Conservation (phyloP, 331 rosid genomes). For the Ulmus americana region DNA sequence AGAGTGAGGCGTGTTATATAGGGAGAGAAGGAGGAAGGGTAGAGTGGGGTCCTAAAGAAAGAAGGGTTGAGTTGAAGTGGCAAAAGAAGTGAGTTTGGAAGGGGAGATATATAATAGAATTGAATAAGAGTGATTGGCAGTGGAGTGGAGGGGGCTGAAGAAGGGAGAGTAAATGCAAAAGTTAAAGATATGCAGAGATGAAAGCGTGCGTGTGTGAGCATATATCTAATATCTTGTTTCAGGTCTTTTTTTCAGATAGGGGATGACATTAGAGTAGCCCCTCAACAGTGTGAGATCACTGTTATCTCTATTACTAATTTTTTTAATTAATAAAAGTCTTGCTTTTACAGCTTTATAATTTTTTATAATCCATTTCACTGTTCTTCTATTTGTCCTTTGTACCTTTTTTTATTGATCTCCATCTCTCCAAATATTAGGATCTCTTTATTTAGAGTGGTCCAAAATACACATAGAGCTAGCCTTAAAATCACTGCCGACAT, state of each 20-base stretch:
- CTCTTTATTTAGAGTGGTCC: too few species aligned
- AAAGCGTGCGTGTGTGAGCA: slow-evolving; percentile 30
- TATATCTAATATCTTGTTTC: slow-evolving; percentile 10
- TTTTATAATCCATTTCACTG: too few species aligned
- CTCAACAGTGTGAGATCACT: slow-evolving; percentile 12
- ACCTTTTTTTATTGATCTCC: too few species aligned
- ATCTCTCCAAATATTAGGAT: too few species aligned
- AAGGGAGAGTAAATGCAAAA: slow-evolving; percentile 15
- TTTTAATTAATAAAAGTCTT: too few species aligned
- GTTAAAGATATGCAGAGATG: slow-evolving; percentile 12
- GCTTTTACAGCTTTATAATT: too few species aligned
- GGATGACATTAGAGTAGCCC: slow-evolving; percentile 9
- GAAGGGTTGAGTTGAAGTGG: background rate
- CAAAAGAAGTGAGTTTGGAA: background rate
- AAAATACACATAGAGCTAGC: too few species aligned
- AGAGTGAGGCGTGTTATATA: background rate
- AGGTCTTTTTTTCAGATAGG: slow-evolving; percentile 1
- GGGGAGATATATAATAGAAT: background rate
- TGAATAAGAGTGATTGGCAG: background rate
- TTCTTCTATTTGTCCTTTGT: too few species aligned
- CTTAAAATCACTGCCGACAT: too few species aligned
- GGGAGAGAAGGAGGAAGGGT: background rate
- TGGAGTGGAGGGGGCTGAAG: background rate
- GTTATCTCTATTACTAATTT: slow-evolving; percentile 7
- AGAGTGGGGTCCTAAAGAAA: slow-evolving; percentile 6